Base-by-base conservation (phyloP, 169 alveolate species). In the Cryptosporidium sp. region DNA sequence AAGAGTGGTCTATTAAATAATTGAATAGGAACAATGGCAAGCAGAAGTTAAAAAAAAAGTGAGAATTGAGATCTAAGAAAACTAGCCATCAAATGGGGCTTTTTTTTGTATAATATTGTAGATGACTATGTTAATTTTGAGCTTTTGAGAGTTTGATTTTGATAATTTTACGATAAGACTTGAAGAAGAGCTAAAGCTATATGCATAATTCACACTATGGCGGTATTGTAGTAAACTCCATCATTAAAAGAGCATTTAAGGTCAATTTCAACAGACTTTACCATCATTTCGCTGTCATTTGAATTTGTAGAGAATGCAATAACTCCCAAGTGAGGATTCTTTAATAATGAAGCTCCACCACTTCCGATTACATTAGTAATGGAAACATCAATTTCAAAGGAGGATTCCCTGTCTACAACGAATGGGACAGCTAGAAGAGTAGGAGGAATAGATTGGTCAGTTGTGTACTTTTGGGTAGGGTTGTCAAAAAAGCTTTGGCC, bases 221-320 rank as follows among this genome's bases (percentile, higher is more conserved):
- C 75, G 67, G 75, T 62, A 65, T 80, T 44, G 51, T 60, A 61
- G 67, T 80, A 80, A 31, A 80, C 87, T n/a, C 87, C 87, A 1
- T 80, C 87, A 62, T 61, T 80, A 14, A 80, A 45, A 4, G 75
- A 80, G 10, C 87, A 80, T 31, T 37, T 60, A 26, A 80, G 39
- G 35, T 80, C 51, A n/a, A 80, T 80, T 80, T 60, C 51, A 18
- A 80, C 69, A 6, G 75, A 60, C 53, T 80, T 62, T 21, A 73
- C 26, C 9, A 23, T 48, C 61, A 39, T 39, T 39, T 61, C 73
- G 44, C 80, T 61, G 39, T 80, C 75, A 16, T 80, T 23, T 5
- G 87, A 80, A 16, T 21, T 61, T 18, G 75, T 58, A 52, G 87
- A 80, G 69, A 80, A 58, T 0, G 87, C 87, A 12, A 80, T 80